phyloP scores from a whole-genome alignment of 257 asterid species.

The Cruciata laevipes region DNA sequence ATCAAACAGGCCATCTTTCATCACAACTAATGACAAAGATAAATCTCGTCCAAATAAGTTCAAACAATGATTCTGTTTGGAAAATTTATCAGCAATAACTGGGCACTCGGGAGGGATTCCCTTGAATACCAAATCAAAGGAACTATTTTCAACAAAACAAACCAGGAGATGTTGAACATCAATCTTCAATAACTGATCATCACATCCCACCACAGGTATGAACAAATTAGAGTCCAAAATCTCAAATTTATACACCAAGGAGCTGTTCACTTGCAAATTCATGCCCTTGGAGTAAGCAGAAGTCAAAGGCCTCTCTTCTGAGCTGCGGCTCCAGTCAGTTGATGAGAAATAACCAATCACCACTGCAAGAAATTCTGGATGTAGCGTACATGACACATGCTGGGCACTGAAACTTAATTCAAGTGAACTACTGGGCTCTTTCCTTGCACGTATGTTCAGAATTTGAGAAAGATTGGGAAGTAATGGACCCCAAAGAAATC shows the following conservation, averaged over 20 bases:
- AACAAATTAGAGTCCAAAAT: slow-evolving; percentile 54
- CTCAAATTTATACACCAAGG: slow-evolving; percentile 42
- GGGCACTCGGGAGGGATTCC: slow-evolving; percentile 66
- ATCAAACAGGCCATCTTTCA: slow-evolving; percentile 31
- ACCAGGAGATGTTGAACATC: slow-evolving; percentile 44
- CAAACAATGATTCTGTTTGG: slow-evolving; percentile 53
- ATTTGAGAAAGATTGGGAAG: slow-evolving; percentile 50
- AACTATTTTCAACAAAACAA: slow-evolving; percentile 34
- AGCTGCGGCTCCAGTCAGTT: slow-evolving; percentile 54
- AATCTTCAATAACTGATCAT: slow-evolving; percentile 50
- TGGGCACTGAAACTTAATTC: slow-evolving; percentile 52
- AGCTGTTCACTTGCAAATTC: slow-evolving; percentile 33
- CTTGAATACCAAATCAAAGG: slow-evolving; percentile 35
- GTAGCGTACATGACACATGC: slow-evolving; percentile 71
- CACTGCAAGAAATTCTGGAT: slow-evolving; percentile 67
- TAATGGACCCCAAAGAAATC: slow-evolving; percentile 77
- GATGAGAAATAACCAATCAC: slow-evolving; percentile 71
- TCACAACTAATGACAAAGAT: slow-evolving; percentile 48
- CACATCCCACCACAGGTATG: slow-evolving; percentile 45
- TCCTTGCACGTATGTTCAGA: slow-evolving; percentile 54
- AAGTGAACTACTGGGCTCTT: slow-evolving; percentile 29
- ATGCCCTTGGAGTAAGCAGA: slow-evolving; percentile 16
- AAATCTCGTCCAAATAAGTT: slow-evolving; percentile 69
- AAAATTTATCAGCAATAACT: slow-evolving; percentile 50
- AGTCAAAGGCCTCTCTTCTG: slow-evolving; percentile 31